A percentile compares a stretch with the other conserved stretches of the same genome.
phyloP scores from a whole-genome alignment of 2,329 filamentous ascomycete genomes.

The Acrodontium crateriforme region DNA sequence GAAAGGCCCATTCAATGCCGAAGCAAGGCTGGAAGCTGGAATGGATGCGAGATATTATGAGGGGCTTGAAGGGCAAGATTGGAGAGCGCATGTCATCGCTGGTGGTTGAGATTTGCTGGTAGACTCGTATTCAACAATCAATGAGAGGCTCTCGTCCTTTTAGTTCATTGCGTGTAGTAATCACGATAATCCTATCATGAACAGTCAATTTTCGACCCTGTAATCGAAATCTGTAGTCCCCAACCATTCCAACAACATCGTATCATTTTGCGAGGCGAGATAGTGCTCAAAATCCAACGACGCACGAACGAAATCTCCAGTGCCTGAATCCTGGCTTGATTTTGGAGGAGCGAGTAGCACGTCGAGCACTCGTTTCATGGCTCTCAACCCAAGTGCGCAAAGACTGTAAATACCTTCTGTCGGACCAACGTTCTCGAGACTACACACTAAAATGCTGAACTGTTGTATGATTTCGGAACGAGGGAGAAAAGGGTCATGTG shows the following conservation, averaged over 20 bases:
- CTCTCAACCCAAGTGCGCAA: background rate
- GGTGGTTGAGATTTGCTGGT: conserved; percentile 5
- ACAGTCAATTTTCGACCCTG: too few relatives aligned
- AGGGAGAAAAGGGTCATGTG: background rate
- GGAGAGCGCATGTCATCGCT: conserved; percentile 5
- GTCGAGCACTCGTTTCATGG: background rate
- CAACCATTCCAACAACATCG: background rate
- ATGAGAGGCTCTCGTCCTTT: too few relatives aligned
- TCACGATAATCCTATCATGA: too few relatives aligned
- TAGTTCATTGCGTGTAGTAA: too few relatives aligned
- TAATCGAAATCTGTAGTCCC: background rate
- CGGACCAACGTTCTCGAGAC: background rate
- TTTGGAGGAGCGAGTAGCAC: background rate
- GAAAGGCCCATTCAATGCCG: conserved; percentile 7
- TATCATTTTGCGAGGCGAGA: background rate
- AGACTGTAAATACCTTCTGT: background rate
- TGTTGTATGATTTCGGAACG: background rate
- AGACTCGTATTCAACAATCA: too few relatives aligned
- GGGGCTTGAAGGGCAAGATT: conserved; percentile 3
- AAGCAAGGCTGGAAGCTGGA: conserved; percentile 5
- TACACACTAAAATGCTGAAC: background rate
- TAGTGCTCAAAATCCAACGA: background rate
- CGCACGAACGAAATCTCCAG: background rate
- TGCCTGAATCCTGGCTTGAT: background rate
- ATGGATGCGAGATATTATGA: conserved; percentile 7